Evolutionary conservation across 2,329 filamentous ascomycete species (phyloP), one percentile per base, ranked within the genome.

Genomic region (Byssothecium circinans): DNA sequence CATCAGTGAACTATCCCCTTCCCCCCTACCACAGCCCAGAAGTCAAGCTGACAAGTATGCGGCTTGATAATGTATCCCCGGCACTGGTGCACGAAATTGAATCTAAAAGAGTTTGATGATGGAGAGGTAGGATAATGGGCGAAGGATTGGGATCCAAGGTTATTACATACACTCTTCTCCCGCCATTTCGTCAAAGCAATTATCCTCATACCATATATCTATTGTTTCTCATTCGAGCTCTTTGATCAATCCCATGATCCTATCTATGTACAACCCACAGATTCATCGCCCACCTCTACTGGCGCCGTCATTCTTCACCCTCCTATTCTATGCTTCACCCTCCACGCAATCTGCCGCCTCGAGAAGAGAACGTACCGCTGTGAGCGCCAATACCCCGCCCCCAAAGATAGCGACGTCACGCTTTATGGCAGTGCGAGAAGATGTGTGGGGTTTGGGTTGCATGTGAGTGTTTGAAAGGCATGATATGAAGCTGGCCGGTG

Each of bases 301-400:
- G 33, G 59, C 45, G 12, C 52, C 54, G 2, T 60, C 57, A 39
- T 59, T 60, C n/a, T 46, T 45, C 18, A 61, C 39, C 18, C 41
- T 49, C 8, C 46, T 19, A 22, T 59, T 62, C 18, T 48, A 78
- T 0, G 76, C 79, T 61, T 81, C 82, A 6, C 80, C 79, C 0
- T 79, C 79, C 0, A 81, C 65, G 0, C 69, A 70, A 4, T 76
- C 58, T 1, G 74, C 74, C 0, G 69, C 68, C 1, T 58, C 41
- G 3, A 69, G 58, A 2, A 77, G 8, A 74, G 67, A 15, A 68
- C 23, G 8, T n/a, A 52, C 54, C 11, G 52, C 42, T 12, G 30
- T 32, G 23, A 56, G 47, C 17, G 50, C 53, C n/a, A 46, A 41
- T 1, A 56, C 35, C 3, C 76, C 76, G 0, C 72, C 75, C 2